Evolutionary conservation across 257 asterid species (phyloP).

Genomic region (Lycium barbarum): DNA sequence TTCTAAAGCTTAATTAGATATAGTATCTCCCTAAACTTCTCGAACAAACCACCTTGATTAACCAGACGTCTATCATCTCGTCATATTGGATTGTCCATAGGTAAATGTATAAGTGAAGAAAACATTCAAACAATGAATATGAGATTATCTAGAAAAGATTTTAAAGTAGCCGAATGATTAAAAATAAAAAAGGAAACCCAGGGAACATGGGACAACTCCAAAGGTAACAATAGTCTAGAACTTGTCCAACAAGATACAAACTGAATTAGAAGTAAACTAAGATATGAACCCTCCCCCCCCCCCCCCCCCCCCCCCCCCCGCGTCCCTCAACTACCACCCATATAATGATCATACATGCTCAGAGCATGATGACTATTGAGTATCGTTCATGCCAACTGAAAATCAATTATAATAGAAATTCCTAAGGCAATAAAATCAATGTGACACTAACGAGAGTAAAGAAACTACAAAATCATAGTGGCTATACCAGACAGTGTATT

Average conservation of each 20-base stretch:
- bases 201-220: neutral
- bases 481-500: neutral
- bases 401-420: neutral
- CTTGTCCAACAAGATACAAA: neutral
- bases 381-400: neutral
- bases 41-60: neutral
- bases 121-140: neutral
- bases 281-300: neutral
- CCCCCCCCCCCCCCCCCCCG: neutral
- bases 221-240: neutral
- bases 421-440: neutral
- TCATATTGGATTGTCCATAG: neutral
- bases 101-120: neutral
- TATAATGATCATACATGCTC: neutral
- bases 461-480: neutral
- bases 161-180: neutral
- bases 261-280: constrained; percentile 1
- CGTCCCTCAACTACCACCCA: neutral
- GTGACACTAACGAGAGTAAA: neutral
- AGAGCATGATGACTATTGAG: neutral
- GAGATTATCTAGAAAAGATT: neutral
- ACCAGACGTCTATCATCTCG: neutral
- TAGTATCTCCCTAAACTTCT: neutral
- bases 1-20: neutral
- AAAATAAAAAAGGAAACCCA: neutral